A percentile compares a stretch with the other conserved stretches of the same genome.
phyloP scores from a whole-genome alignment of 1,284 basidiomycete species.

The Moesziomyces sp. region DNA sequence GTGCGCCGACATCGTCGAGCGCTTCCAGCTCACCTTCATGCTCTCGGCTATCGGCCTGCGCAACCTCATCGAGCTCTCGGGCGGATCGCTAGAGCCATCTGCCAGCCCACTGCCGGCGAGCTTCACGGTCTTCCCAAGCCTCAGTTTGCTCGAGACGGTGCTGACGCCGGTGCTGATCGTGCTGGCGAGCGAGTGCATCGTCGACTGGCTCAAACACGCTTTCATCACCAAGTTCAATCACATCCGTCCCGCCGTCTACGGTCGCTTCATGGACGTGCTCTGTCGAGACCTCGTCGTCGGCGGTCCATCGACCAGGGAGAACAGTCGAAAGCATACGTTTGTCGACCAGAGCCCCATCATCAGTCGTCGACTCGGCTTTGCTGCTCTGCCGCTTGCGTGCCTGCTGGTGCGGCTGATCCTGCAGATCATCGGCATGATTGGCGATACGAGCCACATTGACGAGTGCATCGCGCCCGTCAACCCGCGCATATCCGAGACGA shows the following conservation, averaged over 20 bases:
- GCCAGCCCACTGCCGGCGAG: slow-evolving; percentile 74
- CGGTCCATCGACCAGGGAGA: slow-evolving; percentile 70
- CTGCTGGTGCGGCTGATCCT: slow-evolving; percentile 87
- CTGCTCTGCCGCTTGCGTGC: slow-evolving; percentile 89
- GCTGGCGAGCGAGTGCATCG: slow-evolving; percentile 88
- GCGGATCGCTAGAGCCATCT: slow-evolving; percentile 66
- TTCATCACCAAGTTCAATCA: slow-evolving; percentile 95
- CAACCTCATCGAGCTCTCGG: slow-evolving; percentile 93
- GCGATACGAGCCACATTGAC: slow-evolving; percentile 68
- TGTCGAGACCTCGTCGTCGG: slow-evolving; percentile 91
- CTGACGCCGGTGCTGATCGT: slow-evolving; percentile 93
- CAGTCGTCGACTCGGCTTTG: slow-evolving; percentile 90
- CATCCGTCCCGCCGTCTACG: slow-evolving; percentile 93
- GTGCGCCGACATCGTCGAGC: slow-evolving; percentile 88
- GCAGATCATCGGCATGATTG: slow-evolving; percentile 79
- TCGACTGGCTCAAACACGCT: slow-evolving; percentile 99
- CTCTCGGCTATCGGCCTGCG: slow-evolving; percentile 89
- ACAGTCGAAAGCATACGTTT: slow-evolving; percentile 77
- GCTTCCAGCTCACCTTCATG: slow-evolving; percentile 93
- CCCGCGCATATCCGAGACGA: slow-evolving; percentile 16
- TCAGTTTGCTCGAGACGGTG: slow-evolving; percentile 80
- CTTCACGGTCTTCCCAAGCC: slow-evolving; percentile 68
- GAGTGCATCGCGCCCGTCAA: slow-evolving; percentile 62
- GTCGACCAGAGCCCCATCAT: slow-evolving; percentile 96
- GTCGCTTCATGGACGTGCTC: slow-evolving; percentile 93